Evolutionary conservation across 2,329 filamentous ascomycete species (phyloP).

Genomic region (Emericellopsis atlantica): DNA sequence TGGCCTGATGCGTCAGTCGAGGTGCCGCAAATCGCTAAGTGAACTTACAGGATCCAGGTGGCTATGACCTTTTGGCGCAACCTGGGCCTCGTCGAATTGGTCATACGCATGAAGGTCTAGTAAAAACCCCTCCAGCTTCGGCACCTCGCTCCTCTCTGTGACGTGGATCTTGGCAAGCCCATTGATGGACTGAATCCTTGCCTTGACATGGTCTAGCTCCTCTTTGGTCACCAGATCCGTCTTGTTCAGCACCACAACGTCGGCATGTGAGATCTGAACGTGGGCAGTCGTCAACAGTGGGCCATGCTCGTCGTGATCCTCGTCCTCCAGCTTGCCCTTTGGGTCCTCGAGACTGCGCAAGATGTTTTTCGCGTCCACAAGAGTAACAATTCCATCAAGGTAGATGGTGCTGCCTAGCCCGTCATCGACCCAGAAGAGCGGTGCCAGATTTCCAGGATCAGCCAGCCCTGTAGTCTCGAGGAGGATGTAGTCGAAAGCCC

Average conservation of each 20-base stretch:
- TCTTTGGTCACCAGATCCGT: slow-evolving; percentile 63
- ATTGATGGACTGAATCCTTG: slow-evolving; percentile 75
- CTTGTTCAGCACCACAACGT: slow-evolving; percentile 93
- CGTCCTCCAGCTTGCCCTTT: slow-evolving; percentile 35
- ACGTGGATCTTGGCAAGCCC: slow-evolving; percentile 73
- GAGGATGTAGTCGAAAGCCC: slow-evolving; percentile 93
- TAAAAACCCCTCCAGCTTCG: slow-evolving; percentile 71
- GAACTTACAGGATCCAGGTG: slow-evolving; percentile 70
- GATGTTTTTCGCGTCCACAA: slow-evolving; percentile 93
- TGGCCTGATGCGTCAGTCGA: slow-evolving; percentile 41
- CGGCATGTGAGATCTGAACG: slow-evolving; percentile 91
- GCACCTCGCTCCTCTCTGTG: slow-evolving; percentile 69
- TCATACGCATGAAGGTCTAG: slow-evolving; percentile 92
- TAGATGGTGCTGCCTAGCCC: slow-evolving; percentile 92
- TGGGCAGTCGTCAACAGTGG: slow-evolving; percentile 83
- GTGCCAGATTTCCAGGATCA: slow-evolving; percentile 89
- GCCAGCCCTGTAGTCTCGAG: slow-evolving; percentile 93
- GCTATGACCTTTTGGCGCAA: slow-evolving; percentile 67
- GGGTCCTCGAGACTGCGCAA: slow-evolving; percentile 68
- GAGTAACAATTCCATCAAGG: slow-evolving; percentile 88
- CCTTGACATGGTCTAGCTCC: slow-evolving; percentile 57
- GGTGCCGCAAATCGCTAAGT: neutral
- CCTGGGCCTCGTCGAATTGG: slow-evolving; percentile 60
- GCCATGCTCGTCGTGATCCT: slow-evolving; percentile 17
- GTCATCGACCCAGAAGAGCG: slow-evolving; percentile 95